Conservation (phyloP, 768 basidiomycete species). For the Leucogyrophana mollusca region DNA sequence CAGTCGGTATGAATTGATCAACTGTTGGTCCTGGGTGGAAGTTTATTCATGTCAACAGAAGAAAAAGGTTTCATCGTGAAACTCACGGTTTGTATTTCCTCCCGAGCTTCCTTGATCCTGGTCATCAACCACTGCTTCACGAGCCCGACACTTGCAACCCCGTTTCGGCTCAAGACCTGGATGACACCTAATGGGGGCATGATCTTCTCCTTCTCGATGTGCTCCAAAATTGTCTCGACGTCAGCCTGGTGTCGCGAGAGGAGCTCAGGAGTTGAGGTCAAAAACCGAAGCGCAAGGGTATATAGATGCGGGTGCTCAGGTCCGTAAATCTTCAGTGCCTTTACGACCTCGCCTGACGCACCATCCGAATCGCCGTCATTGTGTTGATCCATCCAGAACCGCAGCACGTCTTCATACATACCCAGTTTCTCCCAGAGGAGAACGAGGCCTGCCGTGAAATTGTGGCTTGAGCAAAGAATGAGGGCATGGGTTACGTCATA, state of each 20-base stretch:
- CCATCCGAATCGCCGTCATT: conserved; percentile 10
- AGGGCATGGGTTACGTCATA: conserved; percentile 91
- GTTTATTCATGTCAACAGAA: not conserved
- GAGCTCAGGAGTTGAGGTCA: conserved; percentile 79
- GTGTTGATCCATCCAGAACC: conserved; percentile 88
- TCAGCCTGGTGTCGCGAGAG: conserved; percentile 71
- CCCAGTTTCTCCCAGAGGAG: conserved; percentile 90
- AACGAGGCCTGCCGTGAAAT: conserved; percentile 83
- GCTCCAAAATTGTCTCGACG: conserved; percentile 66
- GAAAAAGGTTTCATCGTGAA: conserved; percentile 1
- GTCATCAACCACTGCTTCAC: conserved; percentile 89
- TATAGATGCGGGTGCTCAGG: conserved; percentile 72
- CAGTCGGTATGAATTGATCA: conserved; percentile 83
- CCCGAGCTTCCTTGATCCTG: conserved; percentile 69
- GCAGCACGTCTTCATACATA: conserved; percentile 93
- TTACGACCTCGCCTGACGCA: conserved; percentile 50
- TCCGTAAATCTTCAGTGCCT: conserved; percentile 75
- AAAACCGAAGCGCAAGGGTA: conserved; percentile 82
- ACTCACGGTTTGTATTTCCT: conserved; percentile 80
- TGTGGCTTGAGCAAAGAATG: conserved; percentile 86
- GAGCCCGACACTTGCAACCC: conserved; percentile 86
- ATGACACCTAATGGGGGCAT: conserved; percentile 90
- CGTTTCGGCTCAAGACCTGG: conserved; percentile 85
- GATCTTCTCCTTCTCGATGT: conserved; percentile 78
- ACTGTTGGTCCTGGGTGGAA: conserved; percentile 67